Percentiles rank a stretch among this genome's conserved stretches.
Evolutionary conservation across 169 alveolate species (phyloP).

Genomic region (Fabrea salina): DNA sequence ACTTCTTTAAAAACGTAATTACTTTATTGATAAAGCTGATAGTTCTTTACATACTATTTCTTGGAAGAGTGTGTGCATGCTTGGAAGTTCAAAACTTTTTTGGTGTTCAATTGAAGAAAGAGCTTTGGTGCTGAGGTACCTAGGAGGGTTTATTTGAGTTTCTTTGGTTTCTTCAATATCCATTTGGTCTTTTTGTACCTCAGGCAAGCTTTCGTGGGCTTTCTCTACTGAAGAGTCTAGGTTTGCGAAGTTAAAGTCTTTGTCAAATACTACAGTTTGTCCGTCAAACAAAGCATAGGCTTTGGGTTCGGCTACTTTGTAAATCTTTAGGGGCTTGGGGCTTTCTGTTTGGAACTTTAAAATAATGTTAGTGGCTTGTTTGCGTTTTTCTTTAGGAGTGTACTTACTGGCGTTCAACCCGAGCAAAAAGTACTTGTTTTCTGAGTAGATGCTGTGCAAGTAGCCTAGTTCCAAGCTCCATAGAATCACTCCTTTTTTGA

Average conservation of each 20-base stretch:
- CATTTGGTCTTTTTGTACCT: background rate
- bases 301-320: background rate
- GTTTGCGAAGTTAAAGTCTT: background rate
- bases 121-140: background rate
- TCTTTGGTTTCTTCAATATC: constrained; percentile 5
- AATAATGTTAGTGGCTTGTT: background rate
- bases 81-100: background rate
- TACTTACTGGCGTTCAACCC: background rate
- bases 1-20: no score
- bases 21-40: no score
- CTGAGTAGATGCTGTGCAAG: background rate
- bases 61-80: background rate
- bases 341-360: background rate
- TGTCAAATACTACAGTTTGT: background rate
- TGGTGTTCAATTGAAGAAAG: background rate
- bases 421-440: background rate
- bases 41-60: no score
- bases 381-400: constrained; percentile 10
- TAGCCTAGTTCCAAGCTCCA: background rate
- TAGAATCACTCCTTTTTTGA: background rate
- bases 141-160: background rate
- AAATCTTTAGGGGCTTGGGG: background rate
- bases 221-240: background rate
- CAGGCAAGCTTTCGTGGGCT: background rate
- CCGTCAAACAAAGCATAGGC: background rate